Evolutionary conservation across 768 basidiomycete species (phyloP), one percentile per base, ranked within the genome.

Genomic region (Lentinula lateritia): DNA sequence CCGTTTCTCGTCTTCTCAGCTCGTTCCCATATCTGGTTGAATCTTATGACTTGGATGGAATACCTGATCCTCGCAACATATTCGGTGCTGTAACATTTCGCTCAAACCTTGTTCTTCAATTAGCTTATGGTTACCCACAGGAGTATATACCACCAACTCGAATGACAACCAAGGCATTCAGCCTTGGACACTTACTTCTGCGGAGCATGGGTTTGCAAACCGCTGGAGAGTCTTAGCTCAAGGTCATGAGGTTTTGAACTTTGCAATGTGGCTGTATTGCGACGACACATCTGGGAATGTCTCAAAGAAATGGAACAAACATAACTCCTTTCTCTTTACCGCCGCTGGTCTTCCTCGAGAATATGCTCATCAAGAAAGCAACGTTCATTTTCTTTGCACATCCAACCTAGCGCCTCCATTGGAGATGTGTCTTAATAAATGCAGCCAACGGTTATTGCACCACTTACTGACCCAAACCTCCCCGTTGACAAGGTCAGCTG

Each of bases 281-380:
- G 67, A 71, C 41, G 70, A 73, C 42, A 71, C 69, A 5, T 73
- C 69, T 0, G 71, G 70, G 0, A 72, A 73, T 45, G 41, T 66
- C 0, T 71, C 66, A 0, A 71, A 72, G 48, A 65, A 67, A n/a
- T 73, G 71, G 71, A 72, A 71, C 50, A 67, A 71, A 38, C 70
- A 70, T 52, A 67, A 70, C 58, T 67, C 66, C 5, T 63, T 72
- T 38, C 65, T 69, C 2, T 68, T 72, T 48, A 69, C 70, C 1
- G 18, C 63, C 2, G 70, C 70, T 9, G 70, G 71, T 9, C 61
- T 71, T 2, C 65, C 64, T 0, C 59, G 57, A 6, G 15, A 16
- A 7, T 13, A 46, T 12, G 55, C 58, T 5, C 62, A 66, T 12
- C 18, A 7, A 20, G 5, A 42, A 6, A 58, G 62, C 53, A n/a